Base-by-base conservation (phyloP, 2,329 filamentous ascomycete genomes). In the Epicoccum nigrum region DNA sequence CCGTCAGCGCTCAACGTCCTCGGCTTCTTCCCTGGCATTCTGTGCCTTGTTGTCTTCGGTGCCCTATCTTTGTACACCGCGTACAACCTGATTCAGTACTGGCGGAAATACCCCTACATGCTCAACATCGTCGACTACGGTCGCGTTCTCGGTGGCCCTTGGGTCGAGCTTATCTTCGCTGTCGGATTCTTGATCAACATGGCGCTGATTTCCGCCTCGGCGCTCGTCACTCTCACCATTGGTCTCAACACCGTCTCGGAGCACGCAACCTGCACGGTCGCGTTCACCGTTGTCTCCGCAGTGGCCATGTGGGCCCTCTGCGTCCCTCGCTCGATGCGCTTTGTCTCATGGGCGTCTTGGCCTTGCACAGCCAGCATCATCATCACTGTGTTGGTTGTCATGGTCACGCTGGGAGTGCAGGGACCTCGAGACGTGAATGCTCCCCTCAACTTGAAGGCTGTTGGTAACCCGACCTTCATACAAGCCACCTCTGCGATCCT, bases 81-180 rank as follows among this genome's bases (percentile, higher is more conserved):
- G 11, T 68, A 66, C 48, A 66, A 65, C 21, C 59, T 67, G n/a
- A 45, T 68, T 11, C 63, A 67, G 30, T 67, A 65, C 51, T 68
- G 63, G 59, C 59, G 64, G n/a, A 65, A 63, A 44, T 67, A 67
- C 19, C 62, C 62, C 1, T 63, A 63, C 45, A 65, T 68, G 58
- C 59, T 63, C 31, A 67, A 68, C 42, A 62, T 67, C 34, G 64
- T 68, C 42, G 64, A 68, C 51, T 67, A 65, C 38, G 64, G 64
- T 21, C 61, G 64, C 31, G 62, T 63, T 11, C 55, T 68, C 4
- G 64, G 64, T 16, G 64, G 65, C 2, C 63, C 60, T 6, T 62
- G 57, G 57, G 43, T 63, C 21, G 65, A 68, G 44, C 55, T 44
- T n/a, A 55, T 68, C 25, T 63, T 68, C 19, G 64, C 61, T 7